Evolutionary conservation across 441 rosid genomes (phyloP), one percentile per base, ranked within the genome.

Genomic region (Erysimum cheiri): DNA sequence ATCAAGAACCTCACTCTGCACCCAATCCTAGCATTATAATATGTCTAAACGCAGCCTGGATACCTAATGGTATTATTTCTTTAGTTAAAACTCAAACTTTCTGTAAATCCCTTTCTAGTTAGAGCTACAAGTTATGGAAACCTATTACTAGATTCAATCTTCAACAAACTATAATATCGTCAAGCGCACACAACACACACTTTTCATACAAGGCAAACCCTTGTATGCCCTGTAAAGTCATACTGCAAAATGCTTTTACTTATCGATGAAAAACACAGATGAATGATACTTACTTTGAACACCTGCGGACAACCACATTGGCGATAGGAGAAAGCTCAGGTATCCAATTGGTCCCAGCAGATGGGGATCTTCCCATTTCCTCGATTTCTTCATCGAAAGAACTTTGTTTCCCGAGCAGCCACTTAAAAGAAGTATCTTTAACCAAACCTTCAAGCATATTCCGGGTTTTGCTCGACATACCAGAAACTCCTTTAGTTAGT

Each of bases 241-340:
- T 29, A 40, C 29, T 29, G 29, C 40, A 31, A 19, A 29, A 8
- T 31, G 37, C 14, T 6, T 14, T n/a, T n/a, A 57, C 26, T 56
- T 22, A 56, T 17, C 0, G 2, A n/a, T 33, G 72, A 32, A n/a
- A 33, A 13, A 12, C 1, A 59, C 5, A 57, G 43, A 48, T 39
- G 70, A 47, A 49, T 36, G 41, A 0, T n/a, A 73, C 93, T 86
- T 88, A 94, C 98, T 91, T 88, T 48, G 96, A 90, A 80, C 96
- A 94, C 78, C 91, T 84, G 60, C 93, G 96, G 57, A 87, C 92
- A 66, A 94, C 79, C 13, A 92, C 67, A 76, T 94, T 91, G 3
- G 98, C 93, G 35, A 87, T 48, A 0, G 96, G 88, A 67, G 97
- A 92, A 60, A 94, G 96, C 82, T 88, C 97, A 8, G 79, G 74